Evolutionary conservation across 306 rosid genomes (phyloP).

Genomic region (Albizia julibrissin): DNA sequence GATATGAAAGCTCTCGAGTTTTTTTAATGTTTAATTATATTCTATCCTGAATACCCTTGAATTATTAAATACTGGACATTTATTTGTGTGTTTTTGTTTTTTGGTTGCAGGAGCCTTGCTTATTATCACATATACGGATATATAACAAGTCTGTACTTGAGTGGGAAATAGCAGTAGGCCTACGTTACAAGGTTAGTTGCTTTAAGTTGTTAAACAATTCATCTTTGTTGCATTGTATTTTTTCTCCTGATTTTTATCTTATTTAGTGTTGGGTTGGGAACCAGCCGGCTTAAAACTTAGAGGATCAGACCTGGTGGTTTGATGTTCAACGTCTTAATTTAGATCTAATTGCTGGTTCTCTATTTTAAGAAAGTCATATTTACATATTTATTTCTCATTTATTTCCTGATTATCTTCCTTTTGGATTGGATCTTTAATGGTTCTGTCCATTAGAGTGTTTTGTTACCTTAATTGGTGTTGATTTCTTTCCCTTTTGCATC

Average conservation of each 20-base stretch:
- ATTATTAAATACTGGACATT: conserved; percentile 8
- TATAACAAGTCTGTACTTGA: conserved; percentile 94
- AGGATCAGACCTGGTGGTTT: not conserved
- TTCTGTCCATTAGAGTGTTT: not conserved
- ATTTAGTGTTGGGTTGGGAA: not conserved
- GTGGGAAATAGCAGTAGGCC: conserved; percentile 94
- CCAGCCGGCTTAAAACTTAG: not conserved
- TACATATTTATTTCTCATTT: not conserved
- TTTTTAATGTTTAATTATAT: not conserved
- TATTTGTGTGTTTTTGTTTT: not conserved
- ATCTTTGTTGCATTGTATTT: not conserved
- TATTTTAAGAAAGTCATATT: not conserved
- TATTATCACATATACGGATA: conserved; percentile 82
- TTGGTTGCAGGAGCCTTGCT: conserved; percentile 74
- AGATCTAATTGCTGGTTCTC: not conserved
- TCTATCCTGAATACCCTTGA: conserved; percentile 4
- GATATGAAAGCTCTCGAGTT: not conserved
- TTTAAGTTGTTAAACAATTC: conserved; percentile 21
- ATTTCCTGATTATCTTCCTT: not conserved
- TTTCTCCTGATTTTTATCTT: not conserved
- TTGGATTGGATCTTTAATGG: not conserved
- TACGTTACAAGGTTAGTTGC: conserved; percentile 82
- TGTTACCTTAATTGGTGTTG: not conserved
- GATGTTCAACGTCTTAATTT: not conserved
- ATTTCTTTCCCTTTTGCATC: not conserved